A percentile compares a stretch with the other conserved stretches of the same genome.
Evolutionary conservation across 108 stramenopile species (phyloP).

Genomic region (Stephanodiscus triporus): DNA sequence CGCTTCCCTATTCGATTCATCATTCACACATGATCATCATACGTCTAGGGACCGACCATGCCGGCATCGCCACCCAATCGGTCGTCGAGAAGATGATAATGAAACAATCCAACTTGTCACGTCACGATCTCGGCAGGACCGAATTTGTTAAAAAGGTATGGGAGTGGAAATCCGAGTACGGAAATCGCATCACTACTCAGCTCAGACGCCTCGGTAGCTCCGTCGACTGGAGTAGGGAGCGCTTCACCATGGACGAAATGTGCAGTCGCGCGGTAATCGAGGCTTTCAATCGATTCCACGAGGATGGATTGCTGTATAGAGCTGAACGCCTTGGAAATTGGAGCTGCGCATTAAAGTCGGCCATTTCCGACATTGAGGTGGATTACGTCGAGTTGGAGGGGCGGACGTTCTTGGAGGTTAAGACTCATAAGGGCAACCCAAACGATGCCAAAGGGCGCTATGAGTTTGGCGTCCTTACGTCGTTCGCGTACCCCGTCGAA

Average conservation of each 20-base stretch:
- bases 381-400: slow-evolving; percentile 95
- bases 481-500: slow-evolving; percentile 97
- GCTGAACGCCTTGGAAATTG: slow-evolving; percentile 96
- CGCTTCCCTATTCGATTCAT: neutral
- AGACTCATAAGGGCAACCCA: slow-evolving; percentile 93
- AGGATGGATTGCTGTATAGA: slow-evolving; percentile 95
- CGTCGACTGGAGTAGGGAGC: slow-evolving; percentile 97
- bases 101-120: slow-evolving; percentile 88
- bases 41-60: slow-evolving; percentile 96
- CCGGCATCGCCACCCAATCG: slow-evolving; percentile 99
- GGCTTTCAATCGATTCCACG: slow-evolving; percentile 93
- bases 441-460: slow-evolving; percentile 92
- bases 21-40: slow-evolving; percentile 3
- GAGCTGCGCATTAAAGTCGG: slow-evolving; percentile 97
- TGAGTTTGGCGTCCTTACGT: slow-evolving; percentile 97
- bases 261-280: slow-evolving; percentile 92
- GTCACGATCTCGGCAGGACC: slow-evolving; percentile 97
- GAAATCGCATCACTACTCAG: slow-evolving; percentile 90
- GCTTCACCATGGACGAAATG: slow-evolving; percentile 99
- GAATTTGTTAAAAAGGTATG: slow-evolving; percentile 95
- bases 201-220: slow-evolving; percentile 87
- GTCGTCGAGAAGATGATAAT: slow-evolving; percentile 99
- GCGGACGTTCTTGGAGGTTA: slow-evolving; percentile 91
- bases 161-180: slow-evolving; percentile 99
- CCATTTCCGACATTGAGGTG: slow-evolving; percentile 99